Base-by-base conservation (phyloP, 139 green algal genomes). In the Zygnema circumcarinatum region DNA sequence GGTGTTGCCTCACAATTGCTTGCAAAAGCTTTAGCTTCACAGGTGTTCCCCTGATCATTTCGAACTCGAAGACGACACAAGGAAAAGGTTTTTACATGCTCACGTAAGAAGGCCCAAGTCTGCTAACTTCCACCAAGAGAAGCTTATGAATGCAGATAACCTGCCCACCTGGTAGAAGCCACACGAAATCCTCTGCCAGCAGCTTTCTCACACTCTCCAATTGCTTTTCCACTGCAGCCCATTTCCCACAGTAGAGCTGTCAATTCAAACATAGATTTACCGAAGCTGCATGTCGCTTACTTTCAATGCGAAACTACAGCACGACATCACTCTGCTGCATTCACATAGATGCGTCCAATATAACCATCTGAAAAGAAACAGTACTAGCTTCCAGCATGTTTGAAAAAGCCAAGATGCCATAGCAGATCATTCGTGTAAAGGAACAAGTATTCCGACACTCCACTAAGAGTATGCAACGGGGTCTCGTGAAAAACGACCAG, bases 131-230 rank as follows among this genome's bases (percentile, higher is more conserved):
- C 16, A 78, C 35, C 11, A 78, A 78, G 7, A 78, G 69, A 52
- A 39, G 16, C 7, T 29, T 41, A 78, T 72, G 25, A 72, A 72
- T 72, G n/a, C 74, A 81, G 74, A 36, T 41, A n/a, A 36, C 36
- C n/a, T 36, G 25, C 74, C 62, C 35, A 85, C 80, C 80, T 52
- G 80, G 80, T n/a, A 87, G 54, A 35, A 87, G 0, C 80, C 80
- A 87, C 25, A 83, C 67, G 80, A 87, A 87, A 0, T 31, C n/a
- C 31, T 80, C 67, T 0, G n/a, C 33, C 54, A 83, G 29, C 80
- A 88, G 82, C 35, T 81, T 88, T 35, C 25, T 36, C 38, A 31
- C 0, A 35, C 69, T 69, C 35, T 88, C 32, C n/a, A 83, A 33
- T 52, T 83, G 67, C 33, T 72, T 67, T 22, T 38, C 31, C n/a